Evolutionary conservation across 495 filamentous ascomycete genomes (phyloP).

Genomic region (Aspergillus baeticus): DNA sequence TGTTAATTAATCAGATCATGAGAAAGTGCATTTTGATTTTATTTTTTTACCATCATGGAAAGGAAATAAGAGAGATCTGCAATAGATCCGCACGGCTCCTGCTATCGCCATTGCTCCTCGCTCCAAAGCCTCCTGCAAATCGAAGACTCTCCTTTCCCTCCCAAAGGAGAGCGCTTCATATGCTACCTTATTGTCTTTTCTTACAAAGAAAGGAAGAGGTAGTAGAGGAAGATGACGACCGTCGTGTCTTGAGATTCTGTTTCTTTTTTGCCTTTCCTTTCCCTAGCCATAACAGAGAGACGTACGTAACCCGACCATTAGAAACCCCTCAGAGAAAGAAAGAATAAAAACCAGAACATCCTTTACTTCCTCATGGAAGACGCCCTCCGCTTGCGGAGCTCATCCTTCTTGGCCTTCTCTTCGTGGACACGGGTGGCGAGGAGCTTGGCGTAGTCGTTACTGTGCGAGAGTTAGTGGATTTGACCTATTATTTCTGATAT

Average conservation of each 20-base stretch:
- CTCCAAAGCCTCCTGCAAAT: conserved; percentile 7
- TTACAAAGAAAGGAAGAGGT: conserved; percentile 1
- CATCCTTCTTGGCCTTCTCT: conserved; percentile 86
- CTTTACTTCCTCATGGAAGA: conserved; percentile 93
- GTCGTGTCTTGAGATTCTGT: conserved; percentile 8
- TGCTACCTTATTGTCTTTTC: neutral
- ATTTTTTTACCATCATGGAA: conserved; percentile 3
- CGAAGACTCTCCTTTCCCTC: conserved; percentile 7
- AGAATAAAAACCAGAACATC: conserved; percentile 26
- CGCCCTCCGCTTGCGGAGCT: conserved; percentile 91
- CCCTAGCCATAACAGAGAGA: conserved; percentile 30
- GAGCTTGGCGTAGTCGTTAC: conserved; percentile 88
- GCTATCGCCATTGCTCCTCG: neutral
- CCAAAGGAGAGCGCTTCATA: conserved; percentile 5
- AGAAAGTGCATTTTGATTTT: conserved; percentile 16
- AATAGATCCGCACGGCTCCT: conserved; percentile 14
- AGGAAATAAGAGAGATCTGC: neutral
- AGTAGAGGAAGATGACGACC: neutral
- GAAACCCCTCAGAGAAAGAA: conserved; percentile 25
- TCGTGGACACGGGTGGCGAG: conserved; percentile 93
- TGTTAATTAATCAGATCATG: conserved; percentile 3
- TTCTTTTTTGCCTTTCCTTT: conserved; percentile 24
- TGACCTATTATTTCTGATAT: neutral
- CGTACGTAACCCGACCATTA: conserved; percentile 38
- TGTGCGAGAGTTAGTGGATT: conserved; percentile 37